These are phyloP conservation scores for Limonium bicolor DNA, from an alignment of 148 eudicot genomes.

Conservation along the genomic window DNA sequence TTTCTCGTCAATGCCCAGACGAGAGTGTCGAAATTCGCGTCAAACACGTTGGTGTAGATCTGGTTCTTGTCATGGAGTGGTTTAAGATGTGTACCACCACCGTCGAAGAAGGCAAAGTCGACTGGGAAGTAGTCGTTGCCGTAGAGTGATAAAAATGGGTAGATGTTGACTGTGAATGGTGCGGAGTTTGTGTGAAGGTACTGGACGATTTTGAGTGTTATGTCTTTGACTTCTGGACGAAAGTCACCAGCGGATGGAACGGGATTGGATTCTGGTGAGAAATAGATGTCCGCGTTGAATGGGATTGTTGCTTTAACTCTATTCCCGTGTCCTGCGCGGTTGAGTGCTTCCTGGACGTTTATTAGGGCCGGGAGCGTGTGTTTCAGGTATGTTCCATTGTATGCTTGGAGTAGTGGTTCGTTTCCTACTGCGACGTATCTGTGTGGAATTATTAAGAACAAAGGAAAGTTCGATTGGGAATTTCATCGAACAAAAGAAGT, in stretches of 20 bases:
- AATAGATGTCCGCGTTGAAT: slow-evolving; percentile 83
- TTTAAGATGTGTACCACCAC: slow-evolving; percentile 29
- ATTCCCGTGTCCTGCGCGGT: slow-evolving; percentile 46
- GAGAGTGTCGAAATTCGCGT: slow-evolving; percentile 86
- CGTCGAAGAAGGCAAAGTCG: slow-evolving; percentile 80
- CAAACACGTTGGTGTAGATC: slow-evolving; percentile 78
- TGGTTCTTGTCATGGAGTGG: slow-evolving; percentile 35
- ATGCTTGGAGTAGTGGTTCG: slow-evolving; percentile 66
- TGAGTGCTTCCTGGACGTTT: slow-evolving; percentile 67
- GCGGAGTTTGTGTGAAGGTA: slow-evolving; percentile 45
- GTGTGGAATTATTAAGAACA: slow-evolving; percentile 9
- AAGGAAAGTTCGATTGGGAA: slow-evolving; percentile 2
- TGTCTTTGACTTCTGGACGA: slow-evolving; percentile 60
- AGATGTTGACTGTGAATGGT: slow-evolving; percentile 89
- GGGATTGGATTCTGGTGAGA: slow-evolving; percentile 71
- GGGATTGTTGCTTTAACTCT: slow-evolving; percentile 74
- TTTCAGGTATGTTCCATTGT: slow-evolving; percentile 53
- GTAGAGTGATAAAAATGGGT: slow-evolving; percentile 84
- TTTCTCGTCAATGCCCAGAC: slow-evolving; percentile 58
- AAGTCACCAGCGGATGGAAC: slow-evolving; percentile 96
- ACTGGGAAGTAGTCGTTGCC: slow-evolving; percentile 63
- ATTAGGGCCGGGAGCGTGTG: slow-evolving; percentile 61
- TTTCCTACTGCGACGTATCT: slow-evolving; percentile 99
- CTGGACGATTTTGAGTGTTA: slow-evolving; percentile 43
- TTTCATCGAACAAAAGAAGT: not conserved